Evolutionary conservation across 257 asterid species (phyloP).

Genomic region (Gentiana macrophylla): DNA sequence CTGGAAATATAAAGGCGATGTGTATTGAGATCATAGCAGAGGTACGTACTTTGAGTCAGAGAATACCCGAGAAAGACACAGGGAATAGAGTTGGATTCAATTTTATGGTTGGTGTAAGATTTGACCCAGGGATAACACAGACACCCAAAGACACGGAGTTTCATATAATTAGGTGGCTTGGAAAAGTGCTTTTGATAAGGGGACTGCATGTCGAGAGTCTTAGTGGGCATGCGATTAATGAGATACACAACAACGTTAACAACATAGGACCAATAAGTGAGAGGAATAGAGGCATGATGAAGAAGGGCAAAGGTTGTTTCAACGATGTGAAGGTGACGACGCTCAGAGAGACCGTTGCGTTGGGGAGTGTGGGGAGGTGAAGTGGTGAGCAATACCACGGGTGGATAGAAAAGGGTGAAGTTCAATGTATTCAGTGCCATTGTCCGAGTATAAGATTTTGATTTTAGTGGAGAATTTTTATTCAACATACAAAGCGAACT

Average conservation of each 20-base stretch:
- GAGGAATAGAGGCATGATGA: neutral
- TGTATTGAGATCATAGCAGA: neutral
- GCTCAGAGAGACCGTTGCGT: neutral
- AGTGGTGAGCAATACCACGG: neutral
- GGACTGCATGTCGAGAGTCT: neutral
- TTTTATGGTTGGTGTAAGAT: neutral
- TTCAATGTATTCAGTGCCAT: slow-evolving; percentile 1
- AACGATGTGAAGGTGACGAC: neutral
- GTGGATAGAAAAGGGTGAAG: neutral
- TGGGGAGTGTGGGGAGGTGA: neutral
- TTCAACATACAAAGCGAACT: slow-evolving; percentile 3
- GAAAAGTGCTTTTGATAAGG: no score
- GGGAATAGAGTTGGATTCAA: neutral
- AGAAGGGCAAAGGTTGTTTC: neutral
- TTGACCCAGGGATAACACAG: neutral
- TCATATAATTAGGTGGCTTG: neutral
- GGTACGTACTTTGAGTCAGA: neutral
- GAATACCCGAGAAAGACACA: neutral
- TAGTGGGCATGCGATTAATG: neutral
- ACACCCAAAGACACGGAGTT: no score
- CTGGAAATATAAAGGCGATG: neutral
- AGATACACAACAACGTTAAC: neutral
- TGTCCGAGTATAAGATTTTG: neutral
- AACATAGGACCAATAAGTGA: neutral
- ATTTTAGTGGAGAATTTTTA: neutral